Percentiles rank a stretch among this genome's conserved stretches.
Conservation (phyloP, 805 yeast genomes). For the Teunomyces pallodes region DNA sequence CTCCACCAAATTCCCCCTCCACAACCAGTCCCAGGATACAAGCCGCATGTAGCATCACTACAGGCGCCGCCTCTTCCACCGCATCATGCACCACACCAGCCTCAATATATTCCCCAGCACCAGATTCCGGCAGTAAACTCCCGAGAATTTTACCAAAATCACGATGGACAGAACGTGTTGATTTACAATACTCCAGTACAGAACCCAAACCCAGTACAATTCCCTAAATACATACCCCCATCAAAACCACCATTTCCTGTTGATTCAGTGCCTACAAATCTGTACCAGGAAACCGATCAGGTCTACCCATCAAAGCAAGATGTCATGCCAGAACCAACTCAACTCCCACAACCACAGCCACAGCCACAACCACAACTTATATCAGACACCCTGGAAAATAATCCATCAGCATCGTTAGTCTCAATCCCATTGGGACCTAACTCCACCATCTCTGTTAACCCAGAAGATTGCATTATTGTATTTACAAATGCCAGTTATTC, state of each 20-base stretch:
- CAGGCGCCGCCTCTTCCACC: too few relatives aligned
- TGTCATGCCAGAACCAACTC: neutral
- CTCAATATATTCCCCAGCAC: neutral
- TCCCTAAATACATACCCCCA: neutral
- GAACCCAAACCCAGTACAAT: neutral
- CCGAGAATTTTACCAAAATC: neutral
- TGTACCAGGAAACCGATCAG: too few relatives aligned
- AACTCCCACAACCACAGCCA: neutral
- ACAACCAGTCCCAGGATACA: neutral
- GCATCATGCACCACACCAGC: neutral
- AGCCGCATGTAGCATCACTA: neutral
- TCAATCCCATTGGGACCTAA: conserved; percentile 36
- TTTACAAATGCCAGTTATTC: conserved; percentile 36
- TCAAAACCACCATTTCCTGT: neutral
- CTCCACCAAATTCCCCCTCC: neutral
- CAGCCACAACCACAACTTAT: neutral
- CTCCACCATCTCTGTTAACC: conserved; percentile 29
- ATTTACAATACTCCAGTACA: neutral
- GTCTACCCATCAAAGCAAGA: too few relatives aligned
- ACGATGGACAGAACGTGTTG: neutral
- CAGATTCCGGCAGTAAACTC: neutral
- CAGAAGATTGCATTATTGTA: conserved; percentile 31
- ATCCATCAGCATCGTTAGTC: neutral
- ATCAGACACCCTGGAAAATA: neutral
- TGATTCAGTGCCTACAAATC: neutral